These are phyloP conservation scores for Dictyostelium discoideum DNA, from an alignment of 78 protist genomes.

Conservation along the genomic window DNA sequence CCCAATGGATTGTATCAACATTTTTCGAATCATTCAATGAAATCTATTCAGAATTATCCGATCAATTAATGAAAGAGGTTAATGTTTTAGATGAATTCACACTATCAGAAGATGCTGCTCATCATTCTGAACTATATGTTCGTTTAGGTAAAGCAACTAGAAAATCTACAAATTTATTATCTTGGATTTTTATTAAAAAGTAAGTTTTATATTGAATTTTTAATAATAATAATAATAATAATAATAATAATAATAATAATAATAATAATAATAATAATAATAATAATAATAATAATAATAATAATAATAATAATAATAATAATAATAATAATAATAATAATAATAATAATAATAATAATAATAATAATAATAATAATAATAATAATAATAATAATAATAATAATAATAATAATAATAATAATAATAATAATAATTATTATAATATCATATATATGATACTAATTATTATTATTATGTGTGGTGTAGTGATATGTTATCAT, in stretches of 20 bases:
- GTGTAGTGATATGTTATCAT: constrained; percentile 54
- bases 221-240: too few species aligned
- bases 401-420: too few species aligned
- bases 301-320: too few species aligned
- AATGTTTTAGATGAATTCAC: constrained; percentile 43
- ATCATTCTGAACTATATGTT: constrained; percentile 36
- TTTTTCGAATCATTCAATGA: constrained; percentile 62
- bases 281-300: too few species aligned
- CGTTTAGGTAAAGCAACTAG: constrained; percentile 61
- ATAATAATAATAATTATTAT: too few species aligned
- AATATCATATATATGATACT: neutral
- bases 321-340: too few species aligned
- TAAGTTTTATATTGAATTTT: too few species aligned
- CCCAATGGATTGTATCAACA: constrained; percentile 34
- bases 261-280: too few species aligned
- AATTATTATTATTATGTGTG: neutral
- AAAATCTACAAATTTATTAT: constrained; percentile 37
- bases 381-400: too few species aligned
- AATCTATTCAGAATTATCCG: neutral
- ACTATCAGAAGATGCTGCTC: neutral
- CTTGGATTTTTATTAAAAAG: constrained; percentile 53
- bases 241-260: too few species aligned
- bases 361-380: too few species aligned
- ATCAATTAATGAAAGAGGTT: constrained; percentile 15
- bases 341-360: too few species aligned